Evolutionary conservation across 1,284 basidiomycete species (phyloP).

Genomic region (Testicularia cyperi): DNA sequence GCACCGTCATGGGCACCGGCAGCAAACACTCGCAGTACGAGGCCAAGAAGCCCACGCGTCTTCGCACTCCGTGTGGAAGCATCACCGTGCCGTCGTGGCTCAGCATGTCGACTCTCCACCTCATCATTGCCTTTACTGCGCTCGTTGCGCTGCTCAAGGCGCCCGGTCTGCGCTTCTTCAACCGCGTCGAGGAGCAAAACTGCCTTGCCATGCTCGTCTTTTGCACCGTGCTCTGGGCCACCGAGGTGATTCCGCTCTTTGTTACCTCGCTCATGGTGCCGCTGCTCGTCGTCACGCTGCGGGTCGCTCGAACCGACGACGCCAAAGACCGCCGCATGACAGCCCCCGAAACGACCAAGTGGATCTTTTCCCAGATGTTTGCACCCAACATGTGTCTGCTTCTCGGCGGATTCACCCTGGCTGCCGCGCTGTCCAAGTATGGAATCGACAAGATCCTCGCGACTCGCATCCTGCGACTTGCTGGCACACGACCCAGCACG

Average conservation of each 20-base stretch:
- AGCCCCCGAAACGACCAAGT: slow-evolving; percentile 78
- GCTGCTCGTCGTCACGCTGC: slow-evolving; percentile 80
- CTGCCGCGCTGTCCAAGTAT: slow-evolving; percentile 94
- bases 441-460: slow-evolving; percentile 87
- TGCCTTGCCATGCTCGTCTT: slow-evolving; percentile 89
- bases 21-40: slow-evolving; percentile 20
- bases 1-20: slow-evolving; percentile 43
- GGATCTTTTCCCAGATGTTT: slow-evolving; percentile 70
- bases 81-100: slow-evolving; percentile 46
- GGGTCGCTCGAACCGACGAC: slow-evolving; percentile 73
- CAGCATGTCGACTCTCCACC: slow-evolving; percentile 53
- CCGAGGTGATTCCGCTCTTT: slow-evolving; percentile 95
- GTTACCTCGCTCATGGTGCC: slow-evolving; percentile 91
- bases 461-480: slow-evolving; percentile 84
- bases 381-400: slow-evolving; percentile 80
- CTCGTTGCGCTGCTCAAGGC: slow-evolving; percentile 53
- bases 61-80: slow-evolving; percentile 45
- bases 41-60: slow-evolving; percentile 37
- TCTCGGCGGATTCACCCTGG: slow-evolving; percentile 92
- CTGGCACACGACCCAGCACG: slow-evolving; percentile 80
- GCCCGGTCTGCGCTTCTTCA: slow-evolving; percentile 59
- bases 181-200: slow-evolving; percentile 77
- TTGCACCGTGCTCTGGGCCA: slow-evolving; percentile 92
- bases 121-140: slow-evolving; percentile 48
- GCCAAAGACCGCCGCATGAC: slow-evolving; percentile 67